Evolutionary conservation across 2,329 filamentous ascomycete genomes (phyloP), one percentile per base, ranked within the genome.

Genomic region (Pestalotiopsis sp.): DNA sequence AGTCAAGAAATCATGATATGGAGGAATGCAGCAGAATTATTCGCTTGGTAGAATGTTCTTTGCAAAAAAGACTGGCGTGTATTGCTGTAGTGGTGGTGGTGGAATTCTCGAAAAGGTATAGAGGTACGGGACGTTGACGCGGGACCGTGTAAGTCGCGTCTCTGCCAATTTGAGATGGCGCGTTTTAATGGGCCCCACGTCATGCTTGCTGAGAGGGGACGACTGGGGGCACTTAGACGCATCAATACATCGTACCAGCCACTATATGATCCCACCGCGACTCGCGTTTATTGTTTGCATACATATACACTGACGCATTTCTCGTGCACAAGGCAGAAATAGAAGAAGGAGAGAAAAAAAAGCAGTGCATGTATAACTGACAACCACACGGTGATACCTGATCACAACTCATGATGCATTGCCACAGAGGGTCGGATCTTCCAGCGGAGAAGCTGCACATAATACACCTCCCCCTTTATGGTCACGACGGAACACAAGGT

Each of bases 1-100:
- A 65, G 61, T 75, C 60, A 75, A 67, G 27, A 68, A 64, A 68
- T 57, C 70, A 75, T 75, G 39, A 69, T 69, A 69, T 31, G 13
- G 36, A 14, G 52, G 31, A 9, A 36, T 36, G 6, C 31, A 36
- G 31, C 31, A 36, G 31, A 36, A 9, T 36, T 36, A 9, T 36
- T 36, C 31, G 31, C 31, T 36, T 9, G 31, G 5, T 60, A 66
- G 57, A 66, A 66, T 69, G 66, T 66, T 49, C 31, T 36, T 57
- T 49, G 25, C 23, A 23, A 57, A 49, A 66, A 67, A 64, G 68
- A 66, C 52, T 66, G 68, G 14, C n/a, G 64, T 56, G 31, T 36
- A 36, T 36, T 36, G 31, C 31, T 36, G 31, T 36, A 67, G 68
- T 62, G 66, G 45, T 14, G 67, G 38, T 68, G 61, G 67, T 69